Conservation (phyloP, 2,329 filamentous ascomycete species). For the Didymella pinodella region DNA sequence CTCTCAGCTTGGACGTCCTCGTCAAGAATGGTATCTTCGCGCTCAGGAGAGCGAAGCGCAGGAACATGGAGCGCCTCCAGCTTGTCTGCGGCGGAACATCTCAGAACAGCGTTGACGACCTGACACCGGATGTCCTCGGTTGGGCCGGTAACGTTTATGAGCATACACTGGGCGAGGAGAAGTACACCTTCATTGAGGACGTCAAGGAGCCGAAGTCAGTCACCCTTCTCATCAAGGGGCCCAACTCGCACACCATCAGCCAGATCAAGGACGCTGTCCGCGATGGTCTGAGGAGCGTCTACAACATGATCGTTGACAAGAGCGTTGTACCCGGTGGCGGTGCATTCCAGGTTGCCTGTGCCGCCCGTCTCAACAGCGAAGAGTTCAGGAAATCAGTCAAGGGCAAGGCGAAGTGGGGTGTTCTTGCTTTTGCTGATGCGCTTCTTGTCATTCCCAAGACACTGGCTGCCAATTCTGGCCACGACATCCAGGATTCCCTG, state of each 20-base stretch:
- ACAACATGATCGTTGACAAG: conserved; percentile 99
- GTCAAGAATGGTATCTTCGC: conserved; percentile 98
- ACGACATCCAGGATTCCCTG: conserved; percentile 94
- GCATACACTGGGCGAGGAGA: conserved; percentile 96
- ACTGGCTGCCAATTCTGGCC: conserved; percentile 91
- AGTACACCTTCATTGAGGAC: conserved; percentile 98
- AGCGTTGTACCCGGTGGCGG: conserved; percentile 94
- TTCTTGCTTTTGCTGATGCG: conserved; percentile 93
- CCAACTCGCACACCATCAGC: conserved; percentile 93
- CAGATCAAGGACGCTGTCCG: conserved; percentile 97
- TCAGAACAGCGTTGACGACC: conserved; percentile 95
- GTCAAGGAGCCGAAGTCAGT: conserved; percentile 99
- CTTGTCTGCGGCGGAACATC: conserved; percentile 89
- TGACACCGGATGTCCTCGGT: conserved; percentile 85
- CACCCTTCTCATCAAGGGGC: conserved; percentile 96
- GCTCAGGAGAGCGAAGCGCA: conserved; percentile 90
- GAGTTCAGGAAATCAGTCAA: conserved; percentile 89
- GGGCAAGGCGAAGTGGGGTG: conserved; percentile 97
- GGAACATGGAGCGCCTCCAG: conserved; percentile 98
- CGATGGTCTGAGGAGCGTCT: conserved; percentile 93
- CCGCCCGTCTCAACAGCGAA: conserved; percentile 85
- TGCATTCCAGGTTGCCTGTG: conserved; percentile 94
- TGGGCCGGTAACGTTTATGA: conserved; percentile 98
- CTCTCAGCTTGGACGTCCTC: conserved; percentile 90
- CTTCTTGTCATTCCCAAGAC: conserved; percentile 97